These are phyloP conservation scores for baker's yeast (Saccharomyces cerevisiae) DNA, from an alignment of 805 yeast species.

Conservation along the genomic window DNA sequence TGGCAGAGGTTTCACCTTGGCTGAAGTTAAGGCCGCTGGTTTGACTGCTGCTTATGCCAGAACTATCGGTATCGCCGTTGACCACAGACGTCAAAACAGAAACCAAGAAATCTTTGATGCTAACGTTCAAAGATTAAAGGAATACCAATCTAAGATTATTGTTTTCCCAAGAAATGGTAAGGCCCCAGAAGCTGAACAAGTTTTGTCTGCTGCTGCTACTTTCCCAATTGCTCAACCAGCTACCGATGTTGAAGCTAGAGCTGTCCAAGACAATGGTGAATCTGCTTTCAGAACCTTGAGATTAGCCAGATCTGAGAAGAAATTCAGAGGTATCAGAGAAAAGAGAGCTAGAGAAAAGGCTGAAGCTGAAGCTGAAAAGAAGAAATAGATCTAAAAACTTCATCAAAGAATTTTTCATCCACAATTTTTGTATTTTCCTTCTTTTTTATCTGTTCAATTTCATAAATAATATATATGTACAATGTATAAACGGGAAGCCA, in stretches of 20 bases:
- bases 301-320: slow-evolving; percentile 85
- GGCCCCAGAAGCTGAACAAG: slow-evolving; percentile 70
- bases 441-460: slow-evolving; percentile 18
- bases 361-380: slow-evolving; percentile 97
- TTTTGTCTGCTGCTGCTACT: slow-evolving; percentile 55
- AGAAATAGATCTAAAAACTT: slow-evolving; percentile 53
- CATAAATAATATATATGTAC: slow-evolving; percentile 14
- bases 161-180: slow-evolving; percentile 85
- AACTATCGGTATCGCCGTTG: slow-evolving; percentile 94
- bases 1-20: slow-evolving; percentile 96
- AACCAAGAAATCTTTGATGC: slow-evolving; percentile 85
- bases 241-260: slow-evolving; percentile 70
- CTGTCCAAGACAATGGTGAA: slow-evolving; percentile 64
- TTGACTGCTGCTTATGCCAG: slow-evolving; percentile 86
- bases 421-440: slow-evolving; percentile 6
- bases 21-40: slow-evolving; percentile 96
- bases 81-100: slow-evolving; percentile 98
- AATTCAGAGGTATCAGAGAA: slow-evolving; percentile 85
- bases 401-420: slow-evolving; percentile 4
- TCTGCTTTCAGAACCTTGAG: slow-evolving; percentile 89
- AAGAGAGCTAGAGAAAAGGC: slow-evolving; percentile 93
- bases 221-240: slow-evolving; percentile 84
- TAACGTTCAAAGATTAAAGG: slow-evolving; percentile 90
- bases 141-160: slow-evolving; percentile 87
- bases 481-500: slow-evolving; percentile 30